A percentile compares a stretch with the other conserved stretches of the same genome.
These are phyloP conservation scores for Hymenoscyphus occultus DNA, from an alignment of 2,329 filamentous ascomycete species.

Conservation along the genomic window DNA sequence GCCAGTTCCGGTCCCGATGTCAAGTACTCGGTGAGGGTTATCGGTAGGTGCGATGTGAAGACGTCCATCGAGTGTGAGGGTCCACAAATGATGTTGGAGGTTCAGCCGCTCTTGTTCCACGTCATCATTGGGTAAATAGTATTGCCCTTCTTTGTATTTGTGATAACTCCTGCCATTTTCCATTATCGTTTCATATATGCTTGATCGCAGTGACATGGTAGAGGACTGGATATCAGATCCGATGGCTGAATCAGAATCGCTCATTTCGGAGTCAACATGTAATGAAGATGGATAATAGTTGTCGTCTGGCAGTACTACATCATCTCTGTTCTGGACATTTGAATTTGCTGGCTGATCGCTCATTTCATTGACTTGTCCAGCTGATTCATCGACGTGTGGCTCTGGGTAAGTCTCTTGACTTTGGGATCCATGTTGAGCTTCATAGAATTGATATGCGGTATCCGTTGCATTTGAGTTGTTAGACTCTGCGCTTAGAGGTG, in stretches of 20 bases:
- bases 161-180: constrained; percentile 27
- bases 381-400: background rate
- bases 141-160: constrained; percentile 34
- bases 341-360: background rate
- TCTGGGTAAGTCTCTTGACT: constrained; percentile 6
- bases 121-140: constrained; percentile 54
- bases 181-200: constrained; percentile 20
- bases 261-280: constrained; percentile 16
- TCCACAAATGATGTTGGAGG: constrained; percentile 21
- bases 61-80: constrained; percentile 18
- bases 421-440: constrained; percentile 12
- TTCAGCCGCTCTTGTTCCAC: constrained; percentile 42
- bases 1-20: constrained; percentile 36
- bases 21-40: constrained; percentile 24
- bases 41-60: constrained; percentile 18
- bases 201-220: constrained; percentile 20
- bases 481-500: constrained; percentile 13
- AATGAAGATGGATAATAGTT: constrained; percentile 16
- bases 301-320: constrained; percentile 12
- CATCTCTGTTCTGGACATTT: background rate
- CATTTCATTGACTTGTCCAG: background rate
- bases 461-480: constrained; percentile 11
- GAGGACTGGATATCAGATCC: constrained; percentile 16
- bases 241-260: constrained; percentile 18
- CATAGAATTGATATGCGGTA: constrained; percentile 11